Base-by-base conservation (phyloP, 202 grass and related monocot species). In the Schoenoplectus triqueter region DNA sequence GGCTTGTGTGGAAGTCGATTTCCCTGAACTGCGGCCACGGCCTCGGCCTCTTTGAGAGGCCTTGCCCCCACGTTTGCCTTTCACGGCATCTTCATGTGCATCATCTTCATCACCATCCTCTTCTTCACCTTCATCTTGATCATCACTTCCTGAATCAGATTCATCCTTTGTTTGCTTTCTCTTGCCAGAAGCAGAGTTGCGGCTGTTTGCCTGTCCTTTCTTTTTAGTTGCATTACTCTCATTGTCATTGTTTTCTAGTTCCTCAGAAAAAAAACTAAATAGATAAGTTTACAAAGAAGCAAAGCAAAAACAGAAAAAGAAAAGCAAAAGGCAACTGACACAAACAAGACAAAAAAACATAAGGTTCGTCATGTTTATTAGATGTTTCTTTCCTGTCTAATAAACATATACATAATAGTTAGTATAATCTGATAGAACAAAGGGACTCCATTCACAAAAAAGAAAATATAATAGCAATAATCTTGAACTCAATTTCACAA, bases 111-210 rank as follows among this genome's bases (percentile, higher is more conserved):
- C 62, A 21, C 5, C 64, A 55, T 71, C 81, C 49, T 51, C 61
- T 5, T 69, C 81, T 9, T 82, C 78, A 47, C 14, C 39, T 11
- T 68, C 80, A 10, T 67, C 81, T 68, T 83, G 19, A 50, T 64
- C 60, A 19, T 82, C 80, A 50, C 47, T 60, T 10, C 41, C 62
- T 4, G 80, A 82, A 4, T 82, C 80, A 66, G 80, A 67, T 39
- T 67, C 80, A 68, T 83, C 51, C 31, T 83, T 83, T 41, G n/a
- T 83, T 47, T 83, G 47, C 81, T 83, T 83, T 40, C 66, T 19
- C 50, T 67, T 66, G 52, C 49, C 63, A 66, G 81, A 47, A 42
- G 49, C 47, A 20, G 80, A 41, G 66, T 83, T 83, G 42, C 18
- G 80, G 10, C 48, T 82, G 3, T 15, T 52, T 68, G 57, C 48